Base-by-base conservation (phyloP, 352 stramenopile genomes). In the Detonula confervacea region DNA sequence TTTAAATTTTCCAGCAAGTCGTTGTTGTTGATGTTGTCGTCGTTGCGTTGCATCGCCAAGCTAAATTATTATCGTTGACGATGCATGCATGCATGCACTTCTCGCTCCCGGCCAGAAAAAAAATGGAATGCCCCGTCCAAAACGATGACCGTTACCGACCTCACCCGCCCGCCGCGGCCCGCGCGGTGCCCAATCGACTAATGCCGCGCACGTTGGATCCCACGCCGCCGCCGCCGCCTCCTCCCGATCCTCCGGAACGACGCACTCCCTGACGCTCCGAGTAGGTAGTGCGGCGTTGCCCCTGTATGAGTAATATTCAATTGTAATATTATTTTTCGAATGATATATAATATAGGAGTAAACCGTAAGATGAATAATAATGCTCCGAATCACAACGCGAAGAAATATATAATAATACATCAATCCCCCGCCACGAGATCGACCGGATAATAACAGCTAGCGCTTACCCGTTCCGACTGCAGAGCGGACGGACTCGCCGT, bases 81-180 rank as follows among this genome's bases (percentile, higher is more conserved):
- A 52, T 20, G n/a, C 14, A n/a, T n/a, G n/a, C n/a, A n/a, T n/a
- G n/a, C n/a, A n/a, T n/a, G n/a, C n/a, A n/a, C n/a, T n/a, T n/a
- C n/a, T n/a, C n/a, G n/a, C n/a, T 60, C 24, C 9, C 25, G 18
- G 9, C 22, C 11, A n/a, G n/a, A n/a, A n/a, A 25, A 42, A 67
- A 24, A 37, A 49, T 20, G 71, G 55, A 44, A 60, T 42, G 29
- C 63, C 46, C 47, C 3, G n/a, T n/a, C n/a, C n/a, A n/a, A 46
- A 35, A 78, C 74, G 57, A 81, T 71, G 67, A 68, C 75, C 69
- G 80, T 80, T 84, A 84, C 55, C 76, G 42, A 67, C 76, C 76
- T 84, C 76, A 84, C 56, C 76, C 76, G 30, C 73, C 73, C 3
- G 49, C 68, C 6, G 55, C 63, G 18, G 62, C 56, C 27, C 64